Conservation (phyloP, 352 stramenopile genomes). For the Phytophthora hibernalis region DNA sequence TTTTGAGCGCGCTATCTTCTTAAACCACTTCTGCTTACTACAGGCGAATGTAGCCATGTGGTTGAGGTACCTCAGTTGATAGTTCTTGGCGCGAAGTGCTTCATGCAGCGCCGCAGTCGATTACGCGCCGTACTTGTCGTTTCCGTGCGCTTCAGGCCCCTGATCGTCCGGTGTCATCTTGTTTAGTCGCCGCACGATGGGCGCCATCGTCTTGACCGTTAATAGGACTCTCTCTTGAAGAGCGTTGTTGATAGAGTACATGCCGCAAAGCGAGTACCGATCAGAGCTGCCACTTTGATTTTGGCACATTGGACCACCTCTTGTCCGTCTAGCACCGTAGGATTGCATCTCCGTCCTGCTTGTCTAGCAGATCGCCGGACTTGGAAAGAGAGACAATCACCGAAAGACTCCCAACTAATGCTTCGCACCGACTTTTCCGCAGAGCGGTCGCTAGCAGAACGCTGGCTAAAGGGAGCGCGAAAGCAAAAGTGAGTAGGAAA, state of each 20-base stretch:
- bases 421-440: not conserved
- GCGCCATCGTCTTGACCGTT: not conserved
- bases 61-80: not conserved
- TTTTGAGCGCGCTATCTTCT: not conserved
- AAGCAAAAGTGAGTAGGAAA: not conserved
- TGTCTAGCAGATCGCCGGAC: not conserved
- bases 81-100: not conserved
- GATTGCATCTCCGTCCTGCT: not conserved
- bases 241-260: too few species aligned
- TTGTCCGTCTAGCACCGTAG: not conserved
- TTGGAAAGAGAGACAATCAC: not conserved
- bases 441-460: not conserved
- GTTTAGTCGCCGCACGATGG: not conserved
- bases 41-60: not conserved
- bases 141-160: not conserved
- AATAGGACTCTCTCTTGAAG: too few species aligned
- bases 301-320: not conserved
- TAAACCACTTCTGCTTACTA: not conserved
- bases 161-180: not conserved
- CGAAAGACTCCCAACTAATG: not conserved
- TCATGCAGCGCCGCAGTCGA: not conserved
- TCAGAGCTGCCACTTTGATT: not conserved
- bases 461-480: not conserved
- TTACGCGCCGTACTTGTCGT: not conserved
- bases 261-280: too few species aligned